Conservation (phyloP, 768 basidiomycete genomes). For the Hypholoma fasciculare region DNA sequence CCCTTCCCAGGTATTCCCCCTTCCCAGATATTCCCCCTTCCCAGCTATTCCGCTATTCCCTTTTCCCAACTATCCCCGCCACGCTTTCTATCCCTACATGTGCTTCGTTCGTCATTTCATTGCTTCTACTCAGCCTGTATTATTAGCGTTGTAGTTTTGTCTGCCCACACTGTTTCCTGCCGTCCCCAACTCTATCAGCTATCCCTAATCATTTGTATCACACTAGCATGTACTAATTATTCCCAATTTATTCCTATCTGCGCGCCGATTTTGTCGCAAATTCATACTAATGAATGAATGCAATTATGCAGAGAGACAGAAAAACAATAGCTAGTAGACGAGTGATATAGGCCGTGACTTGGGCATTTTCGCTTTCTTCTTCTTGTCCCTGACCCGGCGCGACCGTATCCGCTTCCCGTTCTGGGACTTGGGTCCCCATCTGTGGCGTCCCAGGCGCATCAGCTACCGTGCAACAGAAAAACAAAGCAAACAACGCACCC, state of each 20-base stretch:
- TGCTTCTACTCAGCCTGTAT: not conserved
- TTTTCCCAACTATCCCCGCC: not conserved
- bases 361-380: constrained; percentile 12
- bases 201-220: not conserved
- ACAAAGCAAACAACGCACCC: constrained; percentile 52
- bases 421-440: constrained; percentile 76
- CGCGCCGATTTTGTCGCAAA: no score
- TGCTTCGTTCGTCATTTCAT: not conserved
- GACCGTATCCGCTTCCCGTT: constrained; percentile 76
- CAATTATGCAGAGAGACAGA: not conserved
- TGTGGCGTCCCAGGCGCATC: constrained; percentile 22
- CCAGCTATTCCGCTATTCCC: not conserved
- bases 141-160: not conserved
- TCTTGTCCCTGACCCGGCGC: constrained; percentile 41
- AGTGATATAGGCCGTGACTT: constrained; percentile 6
- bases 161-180: not conserved
- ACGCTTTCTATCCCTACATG: not conserved
- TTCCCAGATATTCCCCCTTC: not conserved
- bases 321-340: not conserved
- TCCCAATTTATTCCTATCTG: no score
- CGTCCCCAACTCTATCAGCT: not conserved
- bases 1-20: no score
- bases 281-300: no score
- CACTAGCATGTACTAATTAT: not conserved
- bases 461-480: not conserved